Evolutionary conservation across 169 alveolate genomes (phyloP), one percentile per base, ranked within the genome.

Genomic region (Babesia ovata): DNA sequence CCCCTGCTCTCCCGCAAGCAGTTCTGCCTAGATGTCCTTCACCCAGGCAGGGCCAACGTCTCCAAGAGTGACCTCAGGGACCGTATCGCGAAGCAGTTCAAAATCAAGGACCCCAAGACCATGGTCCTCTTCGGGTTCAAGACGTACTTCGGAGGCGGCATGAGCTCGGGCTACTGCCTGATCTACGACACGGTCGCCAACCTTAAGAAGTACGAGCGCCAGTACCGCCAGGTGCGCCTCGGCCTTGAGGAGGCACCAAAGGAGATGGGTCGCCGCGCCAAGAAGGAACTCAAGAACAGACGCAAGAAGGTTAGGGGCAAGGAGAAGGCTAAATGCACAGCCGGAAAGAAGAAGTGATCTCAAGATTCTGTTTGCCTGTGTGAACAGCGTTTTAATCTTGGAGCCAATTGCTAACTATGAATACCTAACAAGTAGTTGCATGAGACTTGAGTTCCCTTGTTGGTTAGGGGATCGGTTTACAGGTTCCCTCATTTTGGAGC

Each of bases 101-200:
- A 95, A 77, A 77, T 88, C 16, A 89, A 87, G 76, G 95, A 95
- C 82, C 87, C 92, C 48, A 92, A 92, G 70, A 85, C 94, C 28
- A 88, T 96, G 69, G 94, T 92, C 54, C 86, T 95, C 42, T 95
- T 92, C 75, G 98, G 98, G 42, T 91, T 97, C 83, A 94, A 95
- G 90, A 94, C 97, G 28, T 94, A 94, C 63, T 97, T 95, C 86
- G 99, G 99, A 50, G 99, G 99, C 28, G 99, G 99, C 28, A 88
- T 96, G 70, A 91, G 98, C 65, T 90, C 96, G 21, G 99, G 99
- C 17, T 95, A 95, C 84, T 98, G 99, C 24, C 85, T 93, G 75
- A 93, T 97, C 90, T 96, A 96, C 70, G 98, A 96, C 88, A 91
- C 87, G 78, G 76, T 94, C 58, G 95, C 92, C 44, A 93, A 95